Conservation (phyloP, 2,329 filamentous ascomycete species). For the Lojkania enalia region DNA sequence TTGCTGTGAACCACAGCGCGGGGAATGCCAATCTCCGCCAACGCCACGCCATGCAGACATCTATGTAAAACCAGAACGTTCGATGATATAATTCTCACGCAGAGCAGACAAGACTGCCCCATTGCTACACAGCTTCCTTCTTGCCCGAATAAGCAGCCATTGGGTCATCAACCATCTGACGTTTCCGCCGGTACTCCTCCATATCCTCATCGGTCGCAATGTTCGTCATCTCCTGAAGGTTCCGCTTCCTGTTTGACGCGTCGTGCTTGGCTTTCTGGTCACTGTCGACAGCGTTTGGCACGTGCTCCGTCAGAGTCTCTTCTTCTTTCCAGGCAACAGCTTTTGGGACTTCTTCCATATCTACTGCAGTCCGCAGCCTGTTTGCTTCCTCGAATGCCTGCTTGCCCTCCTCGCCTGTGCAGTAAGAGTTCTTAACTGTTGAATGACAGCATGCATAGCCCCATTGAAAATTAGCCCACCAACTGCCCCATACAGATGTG, state of each 20-base stretch:
- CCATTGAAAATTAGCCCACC: conserved; percentile 96
- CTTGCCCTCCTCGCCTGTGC: conserved; percentile 88
- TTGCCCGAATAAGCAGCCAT: conserved; percentile 82
- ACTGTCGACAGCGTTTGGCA: conserved; percentile 49
- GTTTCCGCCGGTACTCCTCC: conserved; percentile 80
- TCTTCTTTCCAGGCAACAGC: conserved; percentile 50
- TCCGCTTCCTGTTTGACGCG: conserved; percentile 66
- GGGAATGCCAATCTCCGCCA: conserved; percentile 10
- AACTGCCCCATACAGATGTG: conserved; percentile 90
- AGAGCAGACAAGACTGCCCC: neutral
- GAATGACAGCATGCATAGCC: conserved; percentile 96
- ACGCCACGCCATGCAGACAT: conserved; percentile 39
- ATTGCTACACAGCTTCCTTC: conserved; percentile 61
- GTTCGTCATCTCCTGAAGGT: conserved; percentile 75
- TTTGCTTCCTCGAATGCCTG: conserved; percentile 78
- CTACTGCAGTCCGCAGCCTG: conserved; percentile 54
- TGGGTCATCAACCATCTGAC: conserved; percentile 75
- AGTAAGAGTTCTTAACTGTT: conserved; percentile 93
- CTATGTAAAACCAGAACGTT: neutral
- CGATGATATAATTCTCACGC: too few relatives aligned
- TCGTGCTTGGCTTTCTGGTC: conserved; percentile 48
- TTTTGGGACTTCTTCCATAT: conserved; percentile 49
- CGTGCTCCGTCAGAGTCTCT: conserved; percentile 44
- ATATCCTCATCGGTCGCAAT: conserved; percentile 82
- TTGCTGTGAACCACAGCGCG: conserved; percentile 20